Conservation (phyloP, 768 basidiomycete genomes). For the Trametes elegans region DNA sequence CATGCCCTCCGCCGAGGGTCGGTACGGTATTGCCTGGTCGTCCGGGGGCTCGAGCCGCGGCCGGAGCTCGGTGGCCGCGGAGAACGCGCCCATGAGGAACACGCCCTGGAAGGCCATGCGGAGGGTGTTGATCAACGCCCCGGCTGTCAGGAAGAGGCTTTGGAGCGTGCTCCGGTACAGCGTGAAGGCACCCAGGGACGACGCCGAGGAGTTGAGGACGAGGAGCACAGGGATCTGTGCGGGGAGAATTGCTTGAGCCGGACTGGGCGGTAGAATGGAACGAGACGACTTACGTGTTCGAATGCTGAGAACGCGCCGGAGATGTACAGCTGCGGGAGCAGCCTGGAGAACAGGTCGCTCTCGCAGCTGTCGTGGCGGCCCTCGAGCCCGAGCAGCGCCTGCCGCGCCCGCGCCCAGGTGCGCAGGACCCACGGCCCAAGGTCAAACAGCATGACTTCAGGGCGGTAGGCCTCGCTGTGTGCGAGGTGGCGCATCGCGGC, state of each 20-base stretch:
- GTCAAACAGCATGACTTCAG: constrained; percentile 80
- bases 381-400: constrained; percentile 57
- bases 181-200: constrained; percentile 78
- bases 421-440: constrained; percentile 82
- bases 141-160: constrained; percentile 62
- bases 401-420: constrained; percentile 69
- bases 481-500: constrained; percentile 75
- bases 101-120: constrained; percentile 82
- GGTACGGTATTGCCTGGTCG: constrained; percentile 50
- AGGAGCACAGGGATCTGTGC: constrained; percentile 71
- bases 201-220: constrained; percentile 66
- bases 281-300: constrained; percentile 57
- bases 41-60: constrained; percentile 64
- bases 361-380: constrained; percentile 36
- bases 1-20: constrained; percentile 52
- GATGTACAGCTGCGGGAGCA: constrained; percentile 39
- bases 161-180: constrained; percentile 79
- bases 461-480: constrained; percentile 72
- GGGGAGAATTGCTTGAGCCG: too few relatives aligned
- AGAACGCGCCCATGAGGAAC: constrained; percentile 86
- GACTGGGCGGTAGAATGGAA: neutral
- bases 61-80: constrained; percentile 68
- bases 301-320: constrained; percentile 62
- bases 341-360: neutral
- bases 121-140: constrained; percentile 58